Conservation (phyloP, 2,329 filamentous ascomycete species). For the Dactylonectria macrodidyma region DNA sequence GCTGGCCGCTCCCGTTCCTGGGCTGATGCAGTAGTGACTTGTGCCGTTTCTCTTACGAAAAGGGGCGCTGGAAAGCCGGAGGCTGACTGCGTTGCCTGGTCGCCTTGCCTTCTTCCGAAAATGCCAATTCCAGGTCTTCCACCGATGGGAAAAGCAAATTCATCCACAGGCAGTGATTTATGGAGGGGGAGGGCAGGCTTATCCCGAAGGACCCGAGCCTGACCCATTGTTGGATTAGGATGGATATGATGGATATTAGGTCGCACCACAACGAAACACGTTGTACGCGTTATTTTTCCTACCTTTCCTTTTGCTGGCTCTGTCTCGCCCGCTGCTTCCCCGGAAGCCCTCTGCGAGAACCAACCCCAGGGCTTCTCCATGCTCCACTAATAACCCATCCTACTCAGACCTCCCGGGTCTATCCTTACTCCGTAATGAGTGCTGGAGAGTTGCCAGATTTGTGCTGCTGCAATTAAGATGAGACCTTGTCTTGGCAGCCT, state of each 20-base stretch:
- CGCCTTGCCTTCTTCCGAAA: neutral
- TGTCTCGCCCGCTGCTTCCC: conserved; percentile 1
- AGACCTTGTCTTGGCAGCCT: conserved; percentile 44
- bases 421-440: neutral
- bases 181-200: neutral
- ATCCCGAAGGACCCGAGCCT: conserved; percentile 21
- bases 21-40: conserved; percentile 27
- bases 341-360: conserved; percentile 13
- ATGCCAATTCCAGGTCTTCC: conserved; percentile 13
- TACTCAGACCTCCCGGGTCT: neutral
- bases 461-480: conserved; percentile 47
- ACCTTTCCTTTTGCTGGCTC: conserved; percentile 1
- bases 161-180: conserved; percentile 12
- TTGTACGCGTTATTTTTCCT: conserved; percentile 19
- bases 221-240: conserved; percentile 16
- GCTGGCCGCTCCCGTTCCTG: conserved; percentile 29
- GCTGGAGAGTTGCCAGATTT: conserved; percentile 24
- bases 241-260: neutral
- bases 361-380: conserved; percentile 4
- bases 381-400: conserved; percentile 33
- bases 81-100: neutral
- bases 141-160: conserved; percentile 22
- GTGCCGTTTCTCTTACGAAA: conserved; percentile 7
- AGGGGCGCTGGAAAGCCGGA: neutral
- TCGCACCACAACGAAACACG: conserved; percentile 12